These are phyloP conservation scores for Candida anutae DNA, from an alignment of 1,139 yeast genomes.

Conservation along the genomic window DNA sequence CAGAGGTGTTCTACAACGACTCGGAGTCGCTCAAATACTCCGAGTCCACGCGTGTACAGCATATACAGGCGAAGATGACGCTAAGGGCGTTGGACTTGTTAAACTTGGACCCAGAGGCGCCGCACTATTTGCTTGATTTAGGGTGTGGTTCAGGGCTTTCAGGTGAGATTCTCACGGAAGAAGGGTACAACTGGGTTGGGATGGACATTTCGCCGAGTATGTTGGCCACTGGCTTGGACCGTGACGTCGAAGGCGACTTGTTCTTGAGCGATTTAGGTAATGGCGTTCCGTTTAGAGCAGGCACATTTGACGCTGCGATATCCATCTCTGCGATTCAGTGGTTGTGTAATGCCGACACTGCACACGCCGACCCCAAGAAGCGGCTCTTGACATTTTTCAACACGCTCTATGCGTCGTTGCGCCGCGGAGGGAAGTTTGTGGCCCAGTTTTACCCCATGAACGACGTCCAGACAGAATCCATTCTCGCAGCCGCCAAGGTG, in stretches of 20 bases:
- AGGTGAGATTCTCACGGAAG: constrained; percentile 90
- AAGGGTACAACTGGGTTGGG: constrained; percentile 93
- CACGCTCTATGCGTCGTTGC: constrained; percentile 76
- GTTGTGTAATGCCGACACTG: constrained; percentile 92
- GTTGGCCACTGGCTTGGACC: constrained; percentile 89
- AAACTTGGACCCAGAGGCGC: constrained; percentile 54
- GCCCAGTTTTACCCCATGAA: constrained; percentile 95
- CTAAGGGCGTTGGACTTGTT: constrained; percentile 83
- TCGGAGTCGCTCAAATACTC: constrained; percentile 86
- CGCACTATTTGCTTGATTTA: constrained; percentile 75
- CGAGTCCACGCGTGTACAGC: constrained; percentile 90
- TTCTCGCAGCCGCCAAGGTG: constrained; percentile 77
- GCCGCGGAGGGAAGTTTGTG: constrained; percentile 92
- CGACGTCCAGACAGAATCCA: constrained; percentile 73
- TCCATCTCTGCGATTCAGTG: constrained; percentile 95
- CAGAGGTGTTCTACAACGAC: constrained; percentile 91
- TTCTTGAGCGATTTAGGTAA: constrained; percentile 88
- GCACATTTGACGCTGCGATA: constrained; percentile 94
- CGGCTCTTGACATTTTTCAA: constrained; percentile 79
- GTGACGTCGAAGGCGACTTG: constrained; percentile 90
- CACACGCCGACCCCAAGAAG: constrained; percentile 77
- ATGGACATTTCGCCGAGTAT: constrained; percentile 95
- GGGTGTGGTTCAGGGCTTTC: constrained; percentile 98
- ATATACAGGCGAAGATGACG: constrained; percentile 96
- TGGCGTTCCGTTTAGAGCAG: constrained; percentile 94